These are phyloP conservation scores for Pharus latifolius DNA, from an alignment of 176 grass and related monocot genomes.

Conservation along the genomic window DNA sequence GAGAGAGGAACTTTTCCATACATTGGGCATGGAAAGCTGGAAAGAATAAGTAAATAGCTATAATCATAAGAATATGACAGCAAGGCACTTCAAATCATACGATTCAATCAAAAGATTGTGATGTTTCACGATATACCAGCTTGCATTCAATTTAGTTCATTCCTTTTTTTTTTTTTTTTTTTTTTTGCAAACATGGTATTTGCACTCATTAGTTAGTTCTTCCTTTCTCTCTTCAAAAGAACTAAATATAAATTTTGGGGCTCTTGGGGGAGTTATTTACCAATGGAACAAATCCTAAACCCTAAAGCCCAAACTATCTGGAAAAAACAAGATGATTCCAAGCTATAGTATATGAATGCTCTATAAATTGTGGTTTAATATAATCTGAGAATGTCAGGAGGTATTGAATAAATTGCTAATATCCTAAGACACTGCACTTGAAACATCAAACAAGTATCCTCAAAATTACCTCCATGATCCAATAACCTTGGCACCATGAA, in stretches of 20 bases:
- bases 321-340: background rate
- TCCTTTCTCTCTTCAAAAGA: too few relatives aligned
- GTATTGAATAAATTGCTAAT: background rate
- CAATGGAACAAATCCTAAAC: background rate
- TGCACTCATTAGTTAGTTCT: background rate
- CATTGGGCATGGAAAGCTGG: conserved; percentile 87
- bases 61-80: background rate
- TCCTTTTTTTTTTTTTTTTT: background rate
- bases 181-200: background rate
- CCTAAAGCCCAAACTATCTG: background rate
- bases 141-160: background rate
- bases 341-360: background rate
- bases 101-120: background rate
- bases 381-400: background rate
- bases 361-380: background rate
- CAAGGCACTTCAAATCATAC: background rate
- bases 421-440: background rate
- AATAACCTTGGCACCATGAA: conserved; percentile 81
- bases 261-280: background rate
- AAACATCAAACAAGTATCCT: background rate
- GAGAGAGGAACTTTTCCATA: conserved; percentile 95
- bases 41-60: conserved; percentile 6
- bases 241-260: too few relatives aligned
- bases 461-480: conserved; percentile 84
- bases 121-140: background rate